These are phyloP conservation scores for Pythium periplocum DNA, from an alignment of 352 stramenopile species.

Conservation along the genomic window DNA sequence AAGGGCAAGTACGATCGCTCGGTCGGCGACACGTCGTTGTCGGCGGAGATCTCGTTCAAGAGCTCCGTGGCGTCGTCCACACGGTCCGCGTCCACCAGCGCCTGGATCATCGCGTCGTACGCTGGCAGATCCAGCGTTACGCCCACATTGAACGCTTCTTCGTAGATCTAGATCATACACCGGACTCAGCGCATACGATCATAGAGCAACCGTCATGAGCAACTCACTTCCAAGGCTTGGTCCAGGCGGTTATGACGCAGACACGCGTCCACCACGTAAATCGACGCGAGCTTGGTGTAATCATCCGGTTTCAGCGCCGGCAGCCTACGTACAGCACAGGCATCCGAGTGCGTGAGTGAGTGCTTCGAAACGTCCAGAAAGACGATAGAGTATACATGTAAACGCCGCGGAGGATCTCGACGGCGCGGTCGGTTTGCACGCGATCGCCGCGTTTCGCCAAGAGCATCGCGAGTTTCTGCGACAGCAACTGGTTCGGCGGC, in stretches of 20 bases:
- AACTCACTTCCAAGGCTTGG: conserved; percentile 17
- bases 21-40: conserved; percentile 21
- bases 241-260: conserved; percentile 24
- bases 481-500: conserved; percentile 16
- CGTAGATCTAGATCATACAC: conserved; percentile 14
- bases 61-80: conserved; percentile 22
- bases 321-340: background rate
- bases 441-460: conserved; percentile 20
- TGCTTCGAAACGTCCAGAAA: background rate
- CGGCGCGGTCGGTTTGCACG: conserved; percentile 14
- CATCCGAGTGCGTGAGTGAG: background rate
- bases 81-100: conserved; percentile 20
- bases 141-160: conserved; percentile 28
- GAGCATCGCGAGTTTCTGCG: conserved; percentile 27
- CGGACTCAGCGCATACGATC: background rate
- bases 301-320: conserved; percentile 22
- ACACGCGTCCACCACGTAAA: conserved; percentile 34
- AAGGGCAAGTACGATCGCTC: conserved; percentile 21
- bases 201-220: background rate
- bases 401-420: conserved; percentile 21
- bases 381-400: conserved; percentile 12
- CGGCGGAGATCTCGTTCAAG: conserved; percentile 15
- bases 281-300: conserved; percentile 26
- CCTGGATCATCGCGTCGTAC: conserved; percentile 24
- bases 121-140: conserved; percentile 24